Base-by-base conservation (phyloP, 1,139 yeast genomes). In the Suhomyces yuchorum region DNA sequence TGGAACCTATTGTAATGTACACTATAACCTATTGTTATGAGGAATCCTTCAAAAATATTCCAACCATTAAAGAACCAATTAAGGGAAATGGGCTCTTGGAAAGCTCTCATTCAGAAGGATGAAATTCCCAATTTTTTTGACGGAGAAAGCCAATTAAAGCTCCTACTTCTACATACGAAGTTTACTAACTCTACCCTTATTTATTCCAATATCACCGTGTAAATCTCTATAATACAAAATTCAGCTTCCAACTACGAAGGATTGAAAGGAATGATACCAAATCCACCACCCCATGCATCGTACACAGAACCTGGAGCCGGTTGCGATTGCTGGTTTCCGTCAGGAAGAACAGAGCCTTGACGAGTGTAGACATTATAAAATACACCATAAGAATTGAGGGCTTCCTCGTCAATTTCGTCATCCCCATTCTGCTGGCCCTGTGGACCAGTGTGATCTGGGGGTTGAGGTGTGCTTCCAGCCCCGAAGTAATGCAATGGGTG, bases 401-500 rank as follows among this genome's bases (percentile, higher is more conserved):
- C 58, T 26, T 70, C 75, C 44, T 67, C 70, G 41, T 68, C 73
- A 14, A 63, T 65, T 32, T 66, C 71, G 39, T 69, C 75, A 6
- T 61, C 67, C 11, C 47, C 51, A n/a, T 40, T 43, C 11, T 43
- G 37, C 26, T 52, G 36, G 28, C 19, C 18, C 22, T 32, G 20
- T 37, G 40, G 26, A 17, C 19, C 40, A 15, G 11, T 39, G 3
- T 15, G 40, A 42, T 56, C 59, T 32, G 51, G 48, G 5, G 58
- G 59, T 37, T 56, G 62, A 4, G 65, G 63, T 1, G 65, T 59
- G 14, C 54, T 50, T 44, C 56, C 56, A 14, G 63, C 53, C 4
- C 61, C 51, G 37, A 48, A 43, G 9, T 72, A 66, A 53, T 75
- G 81, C 26, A 74, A 58, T 0, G 81, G 82, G 55, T 77, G 82